Evolutionary conservation across 2,329 filamentous ascomycete genomes (phyloP).

Genomic region (Lecanosticta acicola): DNA sequence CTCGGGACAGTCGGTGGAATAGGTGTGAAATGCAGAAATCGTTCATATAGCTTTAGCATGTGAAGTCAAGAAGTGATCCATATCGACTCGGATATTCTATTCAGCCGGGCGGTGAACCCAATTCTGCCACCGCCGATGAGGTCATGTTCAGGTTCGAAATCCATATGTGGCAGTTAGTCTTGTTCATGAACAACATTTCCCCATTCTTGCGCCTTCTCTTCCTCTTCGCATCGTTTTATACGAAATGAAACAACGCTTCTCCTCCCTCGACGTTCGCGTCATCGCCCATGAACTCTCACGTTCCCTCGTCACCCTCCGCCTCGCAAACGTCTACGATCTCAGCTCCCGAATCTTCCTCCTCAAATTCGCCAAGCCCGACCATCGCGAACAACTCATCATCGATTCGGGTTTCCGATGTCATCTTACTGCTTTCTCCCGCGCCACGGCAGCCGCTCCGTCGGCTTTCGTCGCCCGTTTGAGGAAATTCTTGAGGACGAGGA

Average conservation of each 20-base stretch:
- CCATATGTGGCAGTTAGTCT: no score
- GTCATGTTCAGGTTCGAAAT: background rate
- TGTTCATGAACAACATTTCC: background rate
- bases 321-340: slow-evolving; percentile 93
- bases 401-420: slow-evolving; percentile 96
- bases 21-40: no score
- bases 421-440: slow-evolving; percentile 81
- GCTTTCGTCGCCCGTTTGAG: slow-evolving; percentile 78
- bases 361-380: slow-evolving; percentile 86
- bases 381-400: slow-evolving; percentile 82
- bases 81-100: background rate
- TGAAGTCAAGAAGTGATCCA: background rate
- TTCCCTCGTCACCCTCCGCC: slow-evolving; percentile 68
- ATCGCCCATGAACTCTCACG: slow-evolving; percentile 87
- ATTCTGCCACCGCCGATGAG: background rate
- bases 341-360: slow-evolving; percentile 92
- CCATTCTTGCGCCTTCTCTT: background rate
- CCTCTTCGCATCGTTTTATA: background rate
- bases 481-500: slow-evolving; percentile 80
- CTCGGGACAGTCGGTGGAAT: no score
- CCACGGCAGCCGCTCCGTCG: slow-evolving; percentile 77
- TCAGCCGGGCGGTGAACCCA: background rate
- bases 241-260: slow-evolving; percentile 71
- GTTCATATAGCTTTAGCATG: no score
- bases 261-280: slow-evolving; percentile 74